Evolutionary conservation across 2,329 filamentous ascomycete species (phyloP), one percentile per base, ranked within the genome.

Genomic region (Ophiostoma perfectum): DNA sequence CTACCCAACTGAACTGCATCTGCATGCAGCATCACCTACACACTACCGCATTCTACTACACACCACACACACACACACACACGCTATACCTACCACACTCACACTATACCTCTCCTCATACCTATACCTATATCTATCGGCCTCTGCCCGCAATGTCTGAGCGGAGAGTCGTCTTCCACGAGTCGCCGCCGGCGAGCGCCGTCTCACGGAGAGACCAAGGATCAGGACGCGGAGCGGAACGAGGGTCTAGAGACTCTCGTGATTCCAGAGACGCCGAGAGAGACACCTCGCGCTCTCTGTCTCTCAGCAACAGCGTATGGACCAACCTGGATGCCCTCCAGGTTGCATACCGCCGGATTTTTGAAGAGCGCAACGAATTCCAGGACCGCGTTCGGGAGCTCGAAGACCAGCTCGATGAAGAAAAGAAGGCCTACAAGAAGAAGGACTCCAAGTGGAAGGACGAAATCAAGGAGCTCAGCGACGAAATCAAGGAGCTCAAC

Each of bases 1-100:
- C 36, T 16, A 62, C 58, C 58, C 58, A 62, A 62, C 12, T 47
- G n/a, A 27, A 62, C 58, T 62, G 58, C 58, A 62, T 41, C 45
- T 62, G 38, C 58, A 36, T 62, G 58, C 58, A 62, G 38, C 36
- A 41, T 49, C 39, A 18, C 39, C 9, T 39, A 63, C 60, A 42
- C 55, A 38, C 55, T 27, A 55, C 27, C 27, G 27, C 27, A 27
- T 27, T 27, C 27, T 27, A 27, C 27, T 27, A n/a, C 8, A n/a
- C 16, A 52, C 49, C 49, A 18, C 16, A 52, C 49, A 18, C 49
- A n/a, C 14, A n/a, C 39, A 18, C 39, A 9, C 60, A 63, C 60
- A 42, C 55, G 14, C 55, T 27, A 55, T 18, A 55, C 18, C 49
- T 4, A 55, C 49, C 58, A 42, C 58, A 42, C 36, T 16, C 18